Evolutionary conservation across 2,329 filamentous ascomycete genomes (phyloP).

Genomic region (Colletotrichum tropicale): DNA sequence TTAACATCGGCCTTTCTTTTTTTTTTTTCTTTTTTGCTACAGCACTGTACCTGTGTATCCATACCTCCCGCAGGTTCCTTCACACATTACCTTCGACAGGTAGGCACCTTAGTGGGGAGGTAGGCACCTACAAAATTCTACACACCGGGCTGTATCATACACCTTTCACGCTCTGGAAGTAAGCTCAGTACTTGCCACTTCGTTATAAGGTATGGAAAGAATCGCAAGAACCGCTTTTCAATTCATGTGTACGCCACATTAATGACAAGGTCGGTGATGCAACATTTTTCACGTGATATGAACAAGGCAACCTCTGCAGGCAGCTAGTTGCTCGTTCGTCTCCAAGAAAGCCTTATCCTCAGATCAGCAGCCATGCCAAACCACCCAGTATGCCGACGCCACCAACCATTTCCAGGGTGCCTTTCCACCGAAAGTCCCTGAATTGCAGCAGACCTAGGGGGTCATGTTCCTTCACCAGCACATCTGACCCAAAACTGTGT

Average conservation of each 20-base stretch:
- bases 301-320: neutral
- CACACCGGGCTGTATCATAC: neutral
- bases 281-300: neutral
- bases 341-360: neutral
- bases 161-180: neutral
- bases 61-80: too few species aligned
- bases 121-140: too few species aligned
- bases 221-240: neutral
- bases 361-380: constrained; percentile 62
- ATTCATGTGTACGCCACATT: neutral
- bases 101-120: too few species aligned
- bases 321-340: neutral
- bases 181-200: neutral
- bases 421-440: constrained; percentile 65
- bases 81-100: too few species aligned
- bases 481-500: constrained; percentile 21
- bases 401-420: constrained; percentile 76
- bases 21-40: too few species aligned
- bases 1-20: too few species aligned
- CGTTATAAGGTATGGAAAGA: neutral
- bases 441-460: constrained; percentile 79
- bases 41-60: neutral
- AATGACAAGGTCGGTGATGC: neutral
- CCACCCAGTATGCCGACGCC: constrained; percentile 77
- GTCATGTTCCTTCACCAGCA: constrained; percentile 64